Evolutionary conservation across 192 early-diverging fungal genomes (phyloP).

Genomic region (Gigaspora rosea): DNA sequence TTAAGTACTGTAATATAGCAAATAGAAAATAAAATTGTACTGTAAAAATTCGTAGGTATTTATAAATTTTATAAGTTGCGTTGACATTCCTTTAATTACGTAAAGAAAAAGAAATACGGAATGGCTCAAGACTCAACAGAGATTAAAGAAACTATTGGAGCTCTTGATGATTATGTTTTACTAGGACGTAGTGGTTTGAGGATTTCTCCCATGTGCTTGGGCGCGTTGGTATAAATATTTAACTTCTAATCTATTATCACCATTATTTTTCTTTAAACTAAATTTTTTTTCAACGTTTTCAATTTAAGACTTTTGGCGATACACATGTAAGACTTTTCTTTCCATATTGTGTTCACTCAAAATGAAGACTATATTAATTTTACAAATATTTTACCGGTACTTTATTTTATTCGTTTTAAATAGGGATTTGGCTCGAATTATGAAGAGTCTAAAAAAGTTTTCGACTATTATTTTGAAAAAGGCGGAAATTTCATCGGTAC

Average conservation of each 20-base stretch:
- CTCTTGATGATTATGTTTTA: conserved; percentile 41
- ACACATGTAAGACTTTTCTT: conserved; percentile 32
- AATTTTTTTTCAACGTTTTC: not conserved
- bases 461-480: conserved; percentile 48
- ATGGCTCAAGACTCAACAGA: conserved; percentile 1
- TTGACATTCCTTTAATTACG: too few relatives aligned
- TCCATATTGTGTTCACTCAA: too few relatives aligned
- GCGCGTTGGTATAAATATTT: conserved; percentile 39
- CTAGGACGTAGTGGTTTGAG: conserved; percentile 43
- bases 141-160: conserved; percentile 34
- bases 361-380: not conserved
- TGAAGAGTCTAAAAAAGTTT: conserved; percentile 45
- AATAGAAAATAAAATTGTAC: too few relatives aligned
- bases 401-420: not conserved
- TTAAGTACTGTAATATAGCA: too few relatives aligned
- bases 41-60: not conserved
- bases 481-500: conserved; percentile 54
- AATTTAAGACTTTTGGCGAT: conserved; percentile 43
- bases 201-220: conserved; percentile 44
- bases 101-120: not conserved
- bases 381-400: not conserved
- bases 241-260: not conserved
- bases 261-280: not conserved
- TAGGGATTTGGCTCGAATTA: conserved; percentile 48
- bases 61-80: too few relatives aligned